Evolutionary conservation across 495 filamentous ascomycete species (phyloP).

Genomic region (Hypomontagnella submonticulosa): DNA sequence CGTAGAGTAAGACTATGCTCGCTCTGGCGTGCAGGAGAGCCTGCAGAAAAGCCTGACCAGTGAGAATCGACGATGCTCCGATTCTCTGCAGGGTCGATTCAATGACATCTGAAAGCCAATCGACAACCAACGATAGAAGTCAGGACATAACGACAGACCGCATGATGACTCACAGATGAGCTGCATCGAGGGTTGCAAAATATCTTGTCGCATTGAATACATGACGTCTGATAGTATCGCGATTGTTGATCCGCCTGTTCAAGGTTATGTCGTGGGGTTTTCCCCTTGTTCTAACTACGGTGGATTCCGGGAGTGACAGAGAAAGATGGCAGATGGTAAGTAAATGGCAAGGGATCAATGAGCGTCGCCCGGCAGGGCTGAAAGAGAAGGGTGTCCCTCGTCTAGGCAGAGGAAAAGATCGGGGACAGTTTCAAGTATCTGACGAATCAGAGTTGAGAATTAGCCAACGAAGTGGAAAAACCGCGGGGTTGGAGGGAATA

Average conservation of each 20-base stretch:
- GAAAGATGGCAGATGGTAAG: slow-evolving; percentile 1
- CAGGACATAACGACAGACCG: slow-evolving; percentile 15
- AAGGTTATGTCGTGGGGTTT: no score
- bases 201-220: slow-evolving; percentile 21
- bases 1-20: slow-evolving; percentile 23
- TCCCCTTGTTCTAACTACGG: not conserved
- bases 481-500: slow-evolving; percentile 18
- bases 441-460: not conserved
- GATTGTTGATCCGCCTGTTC: slow-evolving; percentile 15
- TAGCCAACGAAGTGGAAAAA: slow-evolving; percentile 38
- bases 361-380: slow-evolving; percentile 35
- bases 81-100: slow-evolving; percentile 23
- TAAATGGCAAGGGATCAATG: no score
- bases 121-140: slow-evolving; percentile 4
- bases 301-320: not conserved
- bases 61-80: slow-evolving; percentile 11
- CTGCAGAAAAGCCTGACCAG: slow-evolving; percentile 29
- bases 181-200: slow-evolving; percentile 31
- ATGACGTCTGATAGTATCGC: slow-evolving; percentile 25
- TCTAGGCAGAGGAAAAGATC: slow-evolving; percentile 1
- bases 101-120: slow-evolving; percentile 25
- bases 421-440: not conserved
- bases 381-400: slow-evolving; percentile 16
- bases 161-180: slow-evolving; percentile 40
- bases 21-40: slow-evolving; percentile 35